phyloP scores from a whole-genome alignment of 129 eudicot species.

The Flaveria brownii region DNA sequence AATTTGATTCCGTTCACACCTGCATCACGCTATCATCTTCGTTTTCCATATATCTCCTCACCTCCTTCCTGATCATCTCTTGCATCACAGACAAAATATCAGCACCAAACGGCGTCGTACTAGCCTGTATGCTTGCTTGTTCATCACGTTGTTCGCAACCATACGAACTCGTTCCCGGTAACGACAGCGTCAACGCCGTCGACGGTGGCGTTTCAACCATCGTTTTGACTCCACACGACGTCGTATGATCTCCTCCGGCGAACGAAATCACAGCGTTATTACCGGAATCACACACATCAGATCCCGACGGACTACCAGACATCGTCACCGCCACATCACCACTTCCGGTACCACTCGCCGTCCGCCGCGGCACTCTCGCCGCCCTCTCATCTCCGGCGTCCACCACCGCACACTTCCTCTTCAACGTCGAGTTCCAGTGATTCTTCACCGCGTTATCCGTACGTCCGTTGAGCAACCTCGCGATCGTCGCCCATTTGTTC shows the following conservation, averaged over 20 bases:
- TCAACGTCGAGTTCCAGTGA: constrained; percentile 51
- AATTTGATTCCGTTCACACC: not conserved
- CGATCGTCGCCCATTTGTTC: constrained; percentile 46
- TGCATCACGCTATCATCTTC: constrained; percentile 15
- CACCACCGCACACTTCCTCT: constrained; percentile 31
- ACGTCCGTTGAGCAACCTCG: constrained; percentile 40
- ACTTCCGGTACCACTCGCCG: constrained; percentile 19
- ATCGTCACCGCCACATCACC: no score
- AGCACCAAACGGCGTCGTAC: constrained; percentile 28
- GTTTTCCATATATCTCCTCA: constrained; percentile 31
- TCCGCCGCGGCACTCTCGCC: constrained; percentile 27
- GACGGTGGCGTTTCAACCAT: constrained; percentile 16
- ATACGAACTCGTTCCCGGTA: constrained; percentile 22
- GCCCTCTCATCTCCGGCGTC: constrained; percentile 18
- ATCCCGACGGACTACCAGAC: constrained; percentile 31
- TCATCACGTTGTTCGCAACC: constrained; percentile 11
- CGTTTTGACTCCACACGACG: not conserved
- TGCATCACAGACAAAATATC: constrained; percentile 31
- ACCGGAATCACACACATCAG: constrained; percentile 30
- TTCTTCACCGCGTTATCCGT: constrained; percentile 48
- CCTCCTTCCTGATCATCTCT: constrained; percentile 37
- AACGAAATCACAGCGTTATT: not conserved
- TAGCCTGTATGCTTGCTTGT: not conserved
- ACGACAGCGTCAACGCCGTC: constrained; percentile 28
- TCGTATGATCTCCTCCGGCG: not conserved